Percentiles rank a stretch among this genome's conserved stretches.
These are phyloP conservation scores for Salvia miltiorrhiza DNA, from an alignment of 257 asterid species.

Conservation along the genomic window DNA sequence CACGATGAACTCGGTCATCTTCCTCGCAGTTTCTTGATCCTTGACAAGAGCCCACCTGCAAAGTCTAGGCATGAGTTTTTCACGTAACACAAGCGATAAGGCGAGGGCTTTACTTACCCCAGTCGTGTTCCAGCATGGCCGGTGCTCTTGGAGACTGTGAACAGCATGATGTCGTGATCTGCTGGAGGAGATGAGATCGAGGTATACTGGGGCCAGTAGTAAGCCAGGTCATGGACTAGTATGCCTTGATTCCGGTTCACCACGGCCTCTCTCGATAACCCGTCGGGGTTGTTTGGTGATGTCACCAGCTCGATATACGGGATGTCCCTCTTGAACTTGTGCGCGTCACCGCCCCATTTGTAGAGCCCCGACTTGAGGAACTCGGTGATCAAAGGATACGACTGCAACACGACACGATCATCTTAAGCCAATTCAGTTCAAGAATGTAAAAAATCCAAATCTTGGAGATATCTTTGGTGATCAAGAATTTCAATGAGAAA, in stretches of 20 bases:
- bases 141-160: constrained; percentile 87
- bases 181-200: constrained; percentile 64
- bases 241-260: constrained; percentile 57
- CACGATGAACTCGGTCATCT: constrained; percentile 74
- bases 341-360: constrained; percentile 86
- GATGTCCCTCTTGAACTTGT: constrained; percentile 39
- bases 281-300: constrained; percentile 95
- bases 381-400: constrained; percentile 76
- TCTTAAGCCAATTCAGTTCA: too few relatives aligned
- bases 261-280: constrained; percentile 61
- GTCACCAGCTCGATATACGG: constrained; percentile 89
- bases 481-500: too few relatives aligned
- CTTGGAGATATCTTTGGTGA: constrained; percentile 24
- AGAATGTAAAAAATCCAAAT: not conserved
- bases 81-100: too few relatives aligned
- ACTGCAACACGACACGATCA: constrained; percentile 43
- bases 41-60: constrained; percentile 94
- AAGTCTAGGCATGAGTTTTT: not conserved
- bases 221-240: constrained; percentile 78
- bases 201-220: constrained; percentile 94
- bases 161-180: constrained; percentile 86
- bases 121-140: constrained; percentile 93
- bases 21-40: constrained; percentile 66
- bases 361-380: constrained; percentile 80
- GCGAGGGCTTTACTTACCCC: constrained; percentile 52